These are phyloP conservation scores for Colletotrichum phormii DNA, from an alignment of 2,329 filamentous ascomycete species.

Conservation along the genomic window DNA sequence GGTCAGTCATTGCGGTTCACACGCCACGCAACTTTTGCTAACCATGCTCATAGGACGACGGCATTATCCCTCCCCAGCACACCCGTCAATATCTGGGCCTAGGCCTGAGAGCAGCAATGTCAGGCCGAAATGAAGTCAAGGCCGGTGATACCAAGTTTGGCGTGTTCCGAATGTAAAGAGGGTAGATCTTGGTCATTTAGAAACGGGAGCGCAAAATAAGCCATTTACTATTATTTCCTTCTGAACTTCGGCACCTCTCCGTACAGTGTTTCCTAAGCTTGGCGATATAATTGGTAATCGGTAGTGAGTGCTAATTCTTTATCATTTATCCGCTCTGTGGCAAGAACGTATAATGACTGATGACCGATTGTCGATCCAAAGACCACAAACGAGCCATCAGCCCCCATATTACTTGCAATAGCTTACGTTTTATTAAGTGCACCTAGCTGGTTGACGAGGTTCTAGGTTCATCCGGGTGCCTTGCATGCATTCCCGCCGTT, in stretches of 20 bases:
- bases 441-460: not conserved
- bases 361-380: not conserved
- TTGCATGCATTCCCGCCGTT: not conserved
- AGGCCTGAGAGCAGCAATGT: slow-evolving; percentile 77
- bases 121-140: slow-evolving; percentile 72
- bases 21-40: slow-evolving; percentile 32
- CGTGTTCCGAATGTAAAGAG: slow-evolving; percentile 81
- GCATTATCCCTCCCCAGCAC: slow-evolving; percentile 82
- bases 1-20: slow-evolving; percentile 61
- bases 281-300: not conserved
- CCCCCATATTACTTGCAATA: not conserved
- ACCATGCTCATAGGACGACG: slow-evolving; percentile 69
- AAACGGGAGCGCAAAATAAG: not conserved
- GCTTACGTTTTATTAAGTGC: not conserved
- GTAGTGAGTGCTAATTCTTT: not conserved
- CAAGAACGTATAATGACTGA: not conserved
- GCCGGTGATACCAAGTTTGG: slow-evolving; percentile 78
- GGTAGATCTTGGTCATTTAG: not conserved
- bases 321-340: not conserved
- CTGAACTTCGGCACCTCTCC: not conserved
- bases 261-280: not conserved
- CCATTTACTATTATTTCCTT: not conserved
- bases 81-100: slow-evolving; percentile 79
- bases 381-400: not conserved
- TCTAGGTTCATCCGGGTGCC: not conserved